Evolutionary conservation across 176 grass and related monocot genomes (phyloP).

Genomic region (Hordeum marinum): DNA sequence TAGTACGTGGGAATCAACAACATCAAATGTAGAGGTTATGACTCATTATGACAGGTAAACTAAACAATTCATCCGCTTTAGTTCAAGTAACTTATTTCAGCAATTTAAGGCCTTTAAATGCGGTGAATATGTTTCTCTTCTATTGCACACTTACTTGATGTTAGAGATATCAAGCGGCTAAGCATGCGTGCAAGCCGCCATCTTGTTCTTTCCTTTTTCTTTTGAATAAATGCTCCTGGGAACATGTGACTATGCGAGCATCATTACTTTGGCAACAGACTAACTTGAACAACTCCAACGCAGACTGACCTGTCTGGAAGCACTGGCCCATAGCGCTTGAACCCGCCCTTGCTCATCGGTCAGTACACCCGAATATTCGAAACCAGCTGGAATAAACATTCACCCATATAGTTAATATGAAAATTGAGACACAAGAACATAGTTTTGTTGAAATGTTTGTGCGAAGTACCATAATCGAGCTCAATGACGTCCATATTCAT

Average conservation of each 20-base stretch:
- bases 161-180: slow-evolving; percentile 24
- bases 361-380: slow-evolving; percentile 59
- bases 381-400: slow-evolving; percentile 13
- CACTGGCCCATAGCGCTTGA: slow-evolving; percentile 97
- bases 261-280: slow-evolving; percentile 28
- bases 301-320: slow-evolving; percentile 89
- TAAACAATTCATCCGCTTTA: background rate
- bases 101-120: background rate
- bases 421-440: background rate
- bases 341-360: slow-evolving; percentile 95
- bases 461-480: slow-evolving; percentile 78
- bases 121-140: background rate
- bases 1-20: too few species aligned
- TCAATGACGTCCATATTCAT: slow-evolving; percentile 99
- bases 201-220: slow-evolving; percentile 49
- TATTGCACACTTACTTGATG: slow-evolving; percentile 27
- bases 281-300: slow-evolving; percentile 19
- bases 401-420: too few species aligned
- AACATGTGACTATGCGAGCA: slow-evolving; percentile 3
- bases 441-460: background rate
- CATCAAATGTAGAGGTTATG: background rate
- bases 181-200: slow-evolving; percentile 32
- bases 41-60: background rate
- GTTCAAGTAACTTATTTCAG: slow-evolving; percentile 17
- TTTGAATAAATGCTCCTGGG: slow-evolving; percentile 32